phyloP scores from a whole-genome alignment of 106 monocot species.

The Acorus gramineus region DNA sequence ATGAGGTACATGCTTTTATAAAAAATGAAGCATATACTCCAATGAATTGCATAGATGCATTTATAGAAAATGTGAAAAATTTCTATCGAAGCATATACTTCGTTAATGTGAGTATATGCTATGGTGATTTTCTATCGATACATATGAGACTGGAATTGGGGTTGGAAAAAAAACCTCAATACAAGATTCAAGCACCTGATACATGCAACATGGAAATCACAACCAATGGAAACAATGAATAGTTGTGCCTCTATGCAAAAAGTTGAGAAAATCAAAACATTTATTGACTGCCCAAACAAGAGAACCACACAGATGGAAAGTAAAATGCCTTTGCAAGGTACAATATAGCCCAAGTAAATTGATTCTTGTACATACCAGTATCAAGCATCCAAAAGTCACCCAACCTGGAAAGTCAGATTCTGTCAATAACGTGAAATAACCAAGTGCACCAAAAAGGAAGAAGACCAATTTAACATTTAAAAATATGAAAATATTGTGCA shows the following conservation, averaged over 20 bases:
- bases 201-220: not conserved
- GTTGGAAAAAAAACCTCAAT: too few species aligned
- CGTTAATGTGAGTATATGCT: too few species aligned
- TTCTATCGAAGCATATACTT: too few species aligned
- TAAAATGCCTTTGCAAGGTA: not conserved
- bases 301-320: not conserved
- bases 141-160: too few species aligned
- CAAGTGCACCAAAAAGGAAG: not conserved
- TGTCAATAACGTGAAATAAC: not conserved
- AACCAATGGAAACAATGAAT: conserved; percentile 3
- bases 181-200: too few species aligned
- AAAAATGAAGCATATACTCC: too few species aligned
- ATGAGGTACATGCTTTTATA: too few species aligned
- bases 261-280: not conserved
- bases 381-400: conserved; percentile 99
- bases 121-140: too few species aligned
- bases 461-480: not conserved
- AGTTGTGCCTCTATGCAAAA: not conserved
- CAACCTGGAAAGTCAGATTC: conserved; percentile 47
- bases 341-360: not conserved
- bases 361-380: conserved; percentile 45
- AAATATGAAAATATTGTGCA: not conserved
- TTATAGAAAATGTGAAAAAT: too few species aligned
- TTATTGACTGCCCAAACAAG: not conserved
- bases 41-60: too few species aligned